Base-by-base conservation (phyloP, 371 early-diverging fungal species). In the Quaeritorhiza haematococci region DNA sequence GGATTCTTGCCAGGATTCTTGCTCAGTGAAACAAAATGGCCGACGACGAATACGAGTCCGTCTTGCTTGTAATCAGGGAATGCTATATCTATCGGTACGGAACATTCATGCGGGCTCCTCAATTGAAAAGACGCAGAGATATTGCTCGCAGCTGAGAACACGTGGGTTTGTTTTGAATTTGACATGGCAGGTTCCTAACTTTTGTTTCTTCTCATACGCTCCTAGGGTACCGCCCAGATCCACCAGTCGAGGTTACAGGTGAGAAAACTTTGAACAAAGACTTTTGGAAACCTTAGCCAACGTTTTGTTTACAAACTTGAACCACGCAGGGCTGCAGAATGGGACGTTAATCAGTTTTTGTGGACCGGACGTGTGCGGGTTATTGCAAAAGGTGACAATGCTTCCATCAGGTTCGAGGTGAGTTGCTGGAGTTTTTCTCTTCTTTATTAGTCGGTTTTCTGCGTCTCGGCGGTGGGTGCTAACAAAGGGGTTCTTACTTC, bases 281-380 rank as follows among this genome's bases (percentile, higher is more conserved):
- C 7, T 45, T 7, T 10, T 13, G n/a, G n/a, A n/a, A n/a, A n/a
- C 46, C 3, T 5, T 1, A 30, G 27, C 27, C 21, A 19, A 26
- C 21, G 24, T 33, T 57, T 23, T 23, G 13, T 33, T 55, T 24
- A 15, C 55, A 1, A 61, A 23, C 44, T 23, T 29, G 15, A 43
- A 29, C 38, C 8, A 41, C 55, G 59, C 53, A 88, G 89, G 61
- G 94, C 94, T 10, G 64, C 83, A 8, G 92, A 94, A 62, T 94
- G 94, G 94, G 86, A 90, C 62, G 84, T 86, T 5, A 84, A 75
- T 23, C 80, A 82, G 17, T 85, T 82, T 57, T 67, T 92, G 34
- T 93, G 92, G 92, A 82, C 80, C 47, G 94, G 92, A 1, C 75
- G 92, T n/a, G 67, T 94, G 28, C 73, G 90, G 33, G 73, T 94